Percentiles rank a stretch among this genome's conserved stretches.
Conservation (phyloP, 164 flowering plant genomes). For the Litsea cubeba region DNA sequence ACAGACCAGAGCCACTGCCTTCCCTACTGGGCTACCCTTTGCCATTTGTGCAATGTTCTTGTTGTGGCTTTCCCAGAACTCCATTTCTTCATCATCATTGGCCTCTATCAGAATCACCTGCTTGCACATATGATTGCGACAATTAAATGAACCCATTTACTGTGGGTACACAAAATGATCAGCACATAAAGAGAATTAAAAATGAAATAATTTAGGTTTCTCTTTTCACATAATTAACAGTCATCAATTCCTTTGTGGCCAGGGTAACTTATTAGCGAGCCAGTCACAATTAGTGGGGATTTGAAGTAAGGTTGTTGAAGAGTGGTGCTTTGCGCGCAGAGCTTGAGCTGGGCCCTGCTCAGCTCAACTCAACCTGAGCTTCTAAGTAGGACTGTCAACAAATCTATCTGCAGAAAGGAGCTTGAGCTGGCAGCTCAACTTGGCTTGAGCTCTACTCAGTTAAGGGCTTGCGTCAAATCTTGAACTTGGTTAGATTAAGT, state of each 20-base stretch:
- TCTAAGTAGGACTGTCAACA: no score
- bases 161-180: neutral
- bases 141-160: neutral
- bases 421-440: no score
- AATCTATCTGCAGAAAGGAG: no score
- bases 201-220: no score
- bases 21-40: constrained; percentile 37
- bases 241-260: no score
- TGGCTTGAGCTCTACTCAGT: no score
- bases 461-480: no score
- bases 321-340: no score
- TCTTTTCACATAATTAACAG: no score
- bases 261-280: neutral
- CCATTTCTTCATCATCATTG: constrained; percentile 47
- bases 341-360: no score
- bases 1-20: constrained; percentile 69
- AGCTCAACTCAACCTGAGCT: no score
- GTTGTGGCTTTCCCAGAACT: constrained; percentile 71
- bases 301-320: neutral
- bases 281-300: neutral
- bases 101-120: constrained; percentile 91
- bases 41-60: constrained; percentile 58
- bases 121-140: neutral
- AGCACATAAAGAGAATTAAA: neutral
- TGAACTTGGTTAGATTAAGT: no score